Evolutionary conservation across 2,329 filamentous ascomycete species (phyloP), one percentile per base, ranked within the genome.

Genomic region (Colletotrichum sp.): DNA sequence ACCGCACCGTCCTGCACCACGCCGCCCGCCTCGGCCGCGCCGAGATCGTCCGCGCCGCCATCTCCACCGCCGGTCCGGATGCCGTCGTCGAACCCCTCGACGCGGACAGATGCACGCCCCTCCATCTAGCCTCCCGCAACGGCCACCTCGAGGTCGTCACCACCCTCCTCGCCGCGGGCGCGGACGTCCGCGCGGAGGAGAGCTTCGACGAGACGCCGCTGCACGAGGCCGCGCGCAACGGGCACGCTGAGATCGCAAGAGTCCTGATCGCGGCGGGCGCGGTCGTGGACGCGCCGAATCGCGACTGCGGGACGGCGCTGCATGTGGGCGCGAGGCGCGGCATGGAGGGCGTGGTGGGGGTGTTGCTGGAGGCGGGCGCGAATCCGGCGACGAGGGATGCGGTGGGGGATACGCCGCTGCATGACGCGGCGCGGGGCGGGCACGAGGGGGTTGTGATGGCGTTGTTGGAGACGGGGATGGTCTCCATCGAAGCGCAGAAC

Each of bases 351-450:
- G 77, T 69, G 44, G 66, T 78, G 2, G 29, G 30, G 3, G 67
- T 49, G 11, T 19, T 78, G 25, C 59, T 78, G 8, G 72, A 69
- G 1, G 62, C 72, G 6, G 77, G 77, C 5, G 76, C 77, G 19
- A 78, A 78, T 27, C 77, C 77, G 13, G 76, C 69, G n/a, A 78
- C 77, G 34, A 72, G 55, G 30, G 77, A 78, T 27, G 73, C 70
- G 15, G 77, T 78, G 4, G 77, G 77, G 30, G 77, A 78, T 34
- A 79, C 77, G 34, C 77, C 77, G 29, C 72, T 79, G 1, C 72
- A 77, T 25, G 77, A 78, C 4, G 77, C 78, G 3, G 77, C 77
- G 6, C 25, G 70, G 19, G 77, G 69, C 4, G 78, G 78, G 1
- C 78, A 78, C 1, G 76, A 61, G 13, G 75, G 62, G 19, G 73